A percentile compares a stretch with the other conserved stretches of the same genome.
phyloP scores from a whole-genome alignment of 768 basidiomycete species.

The Tephrocybe sp. region DNA sequence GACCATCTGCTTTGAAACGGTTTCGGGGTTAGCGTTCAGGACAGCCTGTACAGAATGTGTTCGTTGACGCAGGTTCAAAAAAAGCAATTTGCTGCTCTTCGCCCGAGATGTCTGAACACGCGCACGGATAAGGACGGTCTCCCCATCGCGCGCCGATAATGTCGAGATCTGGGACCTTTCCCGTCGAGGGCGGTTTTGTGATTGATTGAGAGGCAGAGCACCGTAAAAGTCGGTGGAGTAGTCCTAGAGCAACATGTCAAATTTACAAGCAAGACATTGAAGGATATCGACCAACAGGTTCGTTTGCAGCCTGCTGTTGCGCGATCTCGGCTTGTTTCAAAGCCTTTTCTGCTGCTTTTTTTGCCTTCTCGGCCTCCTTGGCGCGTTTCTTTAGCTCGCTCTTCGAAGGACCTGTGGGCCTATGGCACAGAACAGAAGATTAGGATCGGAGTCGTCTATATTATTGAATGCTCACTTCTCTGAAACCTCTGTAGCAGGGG shows the following conservation, averaged over 20 bases:
- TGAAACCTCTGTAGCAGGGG: slow-evolving; percentile 1
- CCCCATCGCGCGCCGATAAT: slow-evolving; percentile 63
- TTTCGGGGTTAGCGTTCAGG: slow-evolving; percentile 64
- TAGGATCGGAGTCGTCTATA: not conserved
- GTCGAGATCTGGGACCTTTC: slow-evolving; percentile 62
- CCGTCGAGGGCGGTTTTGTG: slow-evolving; percentile 67
- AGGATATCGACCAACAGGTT: slow-evolving; percentile 43
- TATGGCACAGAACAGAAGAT: slow-evolving; percentile 4
- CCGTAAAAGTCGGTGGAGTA: slow-evolving; percentile 82
- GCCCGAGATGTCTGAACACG: slow-evolving; percentile 89
- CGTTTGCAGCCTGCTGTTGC: slow-evolving; percentile 60
- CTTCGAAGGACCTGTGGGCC: slow-evolving; percentile 65
- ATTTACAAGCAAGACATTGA: not conserved
- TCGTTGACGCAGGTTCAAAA: slow-evolving; percentile 88
- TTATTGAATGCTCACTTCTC: slow-evolving; percentile 10
- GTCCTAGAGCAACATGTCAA: slow-evolving; percentile 50
- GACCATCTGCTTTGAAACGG: slow-evolving; percentile 95
- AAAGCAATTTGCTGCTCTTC: slow-evolving; percentile 94
- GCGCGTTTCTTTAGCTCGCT: slow-evolving; percentile 88
- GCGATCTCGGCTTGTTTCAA: slow-evolving; percentile 76
- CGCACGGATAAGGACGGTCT: slow-evolving; percentile 81
- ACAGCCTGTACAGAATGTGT: slow-evolving; percentile 86
- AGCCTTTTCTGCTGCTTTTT: slow-evolving; percentile 83
- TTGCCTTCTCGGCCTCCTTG: slow-evolving; percentile 88
- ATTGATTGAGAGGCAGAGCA: slow-evolving; percentile 85